These are phyloP conservation scores for Aspergillus brasiliensis DNA, from an alignment of 2,329 filamentous ascomycete genomes.

Conservation along the genomic window DNA sequence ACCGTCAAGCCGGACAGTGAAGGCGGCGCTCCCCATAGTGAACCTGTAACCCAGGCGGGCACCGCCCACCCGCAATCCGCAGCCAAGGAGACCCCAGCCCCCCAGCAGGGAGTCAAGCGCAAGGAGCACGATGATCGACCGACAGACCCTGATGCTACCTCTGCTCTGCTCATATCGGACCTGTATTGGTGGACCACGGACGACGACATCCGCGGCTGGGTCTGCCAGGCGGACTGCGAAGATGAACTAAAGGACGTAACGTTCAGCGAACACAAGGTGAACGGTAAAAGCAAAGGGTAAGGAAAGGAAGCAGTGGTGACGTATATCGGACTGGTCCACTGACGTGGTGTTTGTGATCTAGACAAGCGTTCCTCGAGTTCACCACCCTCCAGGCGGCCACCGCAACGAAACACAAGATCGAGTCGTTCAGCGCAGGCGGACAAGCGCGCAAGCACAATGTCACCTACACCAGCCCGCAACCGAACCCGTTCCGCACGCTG, in stretches of 20 bases:
- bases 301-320: slow-evolving; percentile 26
- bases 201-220: slow-evolving; percentile 89
- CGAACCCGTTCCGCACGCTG: slow-evolving; percentile 87
- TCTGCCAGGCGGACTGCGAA: slow-evolving; percentile 76
- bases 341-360: slow-evolving; percentile 29
- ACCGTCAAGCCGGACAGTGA: slow-evolving; percentile 29
- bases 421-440: slow-evolving; percentile 60
- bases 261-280: slow-evolving; percentile 98
- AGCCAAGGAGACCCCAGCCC: slow-evolving; percentile 29
- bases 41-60: slow-evolving; percentile 24
- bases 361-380: slow-evolving; percentile 83
- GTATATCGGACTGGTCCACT: neutral
- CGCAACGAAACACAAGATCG: slow-evolving; percentile 79
- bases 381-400: slow-evolving; percentile 80
- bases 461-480: slow-evolving; percentile 72
- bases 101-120: slow-evolving; percentile 62
- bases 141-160: slow-evolving; percentile 61
- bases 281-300: slow-evolving; percentile 97
- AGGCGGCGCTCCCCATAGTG: slow-evolving; percentile 28
- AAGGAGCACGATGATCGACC: slow-evolving; percentile 61
- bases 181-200: slow-evolving; percentile 97
- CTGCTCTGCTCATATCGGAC: slow-evolving; percentile 82
- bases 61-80: slow-evolving; percentile 23
- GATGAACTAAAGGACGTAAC: slow-evolving; percentile 87
- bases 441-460: slow-evolving; percentile 69